Base-by-base conservation (phyloP, 371 early-diverging fungal species). In the Syncephalastrum racemosum region DNA sequence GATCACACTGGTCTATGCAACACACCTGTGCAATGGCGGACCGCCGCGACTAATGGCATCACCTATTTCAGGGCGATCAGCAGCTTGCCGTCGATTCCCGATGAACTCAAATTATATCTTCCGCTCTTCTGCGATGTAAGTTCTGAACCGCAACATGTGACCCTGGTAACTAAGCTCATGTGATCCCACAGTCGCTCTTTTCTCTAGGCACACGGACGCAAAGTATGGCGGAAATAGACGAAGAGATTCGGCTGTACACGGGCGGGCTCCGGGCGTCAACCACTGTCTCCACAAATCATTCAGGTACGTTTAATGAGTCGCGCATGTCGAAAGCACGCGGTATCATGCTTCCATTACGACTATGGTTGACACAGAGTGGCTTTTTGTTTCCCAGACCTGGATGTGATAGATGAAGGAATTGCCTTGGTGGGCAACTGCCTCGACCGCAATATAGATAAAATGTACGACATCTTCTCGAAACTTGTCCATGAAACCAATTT, bases 41-140 rank as follows among this genome's bases (percentile, higher is more conserved):
- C 84, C 2, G 88, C 95, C 0, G 63, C 87, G 4, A 96, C 98
- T 18, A 97, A 97, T 61, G 96, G 95, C 15, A 86, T 97, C 47
- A 90, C 94, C n/a, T 97, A 96, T 64, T 78, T 95, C 41, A 75
- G 84, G 45, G 80, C 87, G 1, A 84, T 86, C 60, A 88, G 88
- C 62, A 71, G 76, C 45, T 65, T 90, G 5, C 72, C 79, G 4
- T 81, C 81, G 24, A 60, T 94, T 45, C 70, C 88, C 19, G 71
- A 80, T 5, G 83, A 90, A 20, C 79, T 90, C 49, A 77, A 85
- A 66, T 70, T 86, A 42, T 93, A 87, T 59, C 62, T 94, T 24
- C 92, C 93, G 4, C 69, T 94, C 56, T 95, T 91, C 66, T 79
- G 86, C 57, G 89, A 87, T 50, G 85, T 88, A 70, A 64, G 74